A percentile compares a stretch with the other conserved stretches of the same genome.
These are phyloP conservation scores for Nakazawaea populi DNA, from an alignment of 805 yeast genomes.

Conservation along the genomic window DNA sequence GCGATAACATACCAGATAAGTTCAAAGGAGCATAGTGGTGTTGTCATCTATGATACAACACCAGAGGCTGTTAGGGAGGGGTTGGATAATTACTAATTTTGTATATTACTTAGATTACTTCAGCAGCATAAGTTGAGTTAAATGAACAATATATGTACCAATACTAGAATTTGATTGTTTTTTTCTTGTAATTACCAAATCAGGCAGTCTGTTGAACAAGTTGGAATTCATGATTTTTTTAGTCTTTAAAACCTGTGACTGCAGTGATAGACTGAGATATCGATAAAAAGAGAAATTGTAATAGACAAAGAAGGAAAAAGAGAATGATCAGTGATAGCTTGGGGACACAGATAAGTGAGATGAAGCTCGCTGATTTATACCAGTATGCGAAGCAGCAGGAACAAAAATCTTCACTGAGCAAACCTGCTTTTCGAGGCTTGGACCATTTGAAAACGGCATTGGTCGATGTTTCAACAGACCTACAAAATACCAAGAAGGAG, in stretches of 20 bases:
- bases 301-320: background rate
- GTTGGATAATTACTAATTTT: too few species aligned
- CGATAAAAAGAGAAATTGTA: too few species aligned
- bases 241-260: too few species aligned
- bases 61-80: too few species aligned
- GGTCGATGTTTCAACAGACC: background rate
- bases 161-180: background rate
- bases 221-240: too few species aligned
- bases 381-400: background rate
- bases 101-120: too few species aligned
- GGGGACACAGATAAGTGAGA: background rate
- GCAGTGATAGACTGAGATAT: too few species aligned
- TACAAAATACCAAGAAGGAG: conserved; percentile 2
- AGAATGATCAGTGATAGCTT: background rate
- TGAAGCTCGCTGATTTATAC: conserved; percentile 5
- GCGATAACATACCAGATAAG: conserved; percentile 24
- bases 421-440: background rate
- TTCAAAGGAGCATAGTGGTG: conserved; percentile 10
- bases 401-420: background rate
- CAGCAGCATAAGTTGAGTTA: too few species aligned
- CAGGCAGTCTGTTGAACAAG: background rate
- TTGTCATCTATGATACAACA: too few species aligned
- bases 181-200: background rate
- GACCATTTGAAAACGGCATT: background rate
- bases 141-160: background rate